Conservation (phyloP, 116 monocot genomes). For the Iris pallida region DNA sequence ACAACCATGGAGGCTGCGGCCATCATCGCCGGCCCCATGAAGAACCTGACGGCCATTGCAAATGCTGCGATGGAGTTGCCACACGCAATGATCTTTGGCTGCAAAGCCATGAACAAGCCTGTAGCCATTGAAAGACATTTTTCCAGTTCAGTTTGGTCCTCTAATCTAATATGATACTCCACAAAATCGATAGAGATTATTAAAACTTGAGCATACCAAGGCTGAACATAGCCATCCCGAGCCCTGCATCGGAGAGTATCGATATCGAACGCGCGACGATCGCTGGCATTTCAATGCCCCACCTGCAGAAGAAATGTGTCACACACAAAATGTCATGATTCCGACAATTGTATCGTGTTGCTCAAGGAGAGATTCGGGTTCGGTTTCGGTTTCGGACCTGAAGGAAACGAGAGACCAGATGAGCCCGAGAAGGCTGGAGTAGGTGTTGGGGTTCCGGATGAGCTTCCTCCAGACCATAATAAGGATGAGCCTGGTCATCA, state of each 20-base stretch:
- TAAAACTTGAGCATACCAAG: conserved; percentile 40
- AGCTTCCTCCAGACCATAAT: conserved; percentile 99
- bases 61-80: conserved; percentile 65
- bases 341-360: neutral
- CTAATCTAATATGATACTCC: neutral
- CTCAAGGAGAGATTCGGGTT: neutral
- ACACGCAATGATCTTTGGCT: conserved; percentile 80
- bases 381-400: conserved; percentile 30
- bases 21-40: conserved; percentile 84
- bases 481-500: conserved; percentile 97
- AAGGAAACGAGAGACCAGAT: conserved; percentile 88
- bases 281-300: conserved; percentile 89
- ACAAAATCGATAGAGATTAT: too few species aligned
- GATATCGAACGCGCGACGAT: conserved; percentile 81
- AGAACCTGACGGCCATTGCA: conserved; percentile 75
- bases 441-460: conserved; percentile 89
- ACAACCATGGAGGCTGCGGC: conserved; percentile 70
- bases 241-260: conserved; percentile 80
- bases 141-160: too few species aligned
- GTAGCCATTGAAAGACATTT: conserved; percentile 4
- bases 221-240: conserved; percentile 97
- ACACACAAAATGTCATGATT: neutral
- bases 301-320: conserved; percentile 25
- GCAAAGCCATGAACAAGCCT: conserved; percentile 93
- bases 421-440: conserved; percentile 87